A percentile compares a stretch with the other conserved stretches of the same genome.
phyloP scores from a whole-genome alignment of 1,284 basidiomycete species.

The Papiliotrema laurentii region DNA sequence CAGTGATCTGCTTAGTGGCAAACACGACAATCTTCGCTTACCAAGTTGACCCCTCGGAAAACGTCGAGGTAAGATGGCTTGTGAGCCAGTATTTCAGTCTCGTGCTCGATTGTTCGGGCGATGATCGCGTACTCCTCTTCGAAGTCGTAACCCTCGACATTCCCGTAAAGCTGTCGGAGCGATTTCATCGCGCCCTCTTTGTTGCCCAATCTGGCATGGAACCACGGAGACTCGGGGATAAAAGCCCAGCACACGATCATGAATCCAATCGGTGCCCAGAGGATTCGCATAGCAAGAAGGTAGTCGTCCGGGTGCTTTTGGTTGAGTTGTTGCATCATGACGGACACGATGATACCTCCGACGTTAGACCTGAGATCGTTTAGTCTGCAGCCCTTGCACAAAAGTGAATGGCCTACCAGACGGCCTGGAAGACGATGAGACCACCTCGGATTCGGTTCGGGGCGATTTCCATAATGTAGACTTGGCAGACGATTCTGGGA shows the following conservation, averaged over 20 bases:
- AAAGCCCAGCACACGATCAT: slow-evolving; percentile 15
- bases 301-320: slow-evolving; percentile 11
- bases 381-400: neutral
- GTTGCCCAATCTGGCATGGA: slow-evolving; percentile 15
- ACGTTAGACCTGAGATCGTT: slow-evolving; percentile 1
- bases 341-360: slow-evolving; percentile 10
- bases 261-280: slow-evolving; percentile 13
- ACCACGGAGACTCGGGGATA: slow-evolving; percentile 23
- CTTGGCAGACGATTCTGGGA: slow-evolving; percentile 9
- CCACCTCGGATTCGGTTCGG: slow-evolving; percentile 22
- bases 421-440: slow-evolving; percentile 21
- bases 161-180: slow-evolving; percentile 19
- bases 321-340: slow-evolving; percentile 14
- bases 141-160: slow-evolving; percentile 24
- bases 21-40: neutral
- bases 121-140: slow-evolving; percentile 26
- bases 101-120: slow-evolving; percentile 21
- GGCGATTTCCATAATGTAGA: slow-evolving; percentile 18
- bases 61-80: slow-evolving; percentile 8
- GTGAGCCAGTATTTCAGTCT: slow-evolving; percentile 6
- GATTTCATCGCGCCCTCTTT: slow-evolving; percentile 16
- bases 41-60: slow-evolving; percentile 18
- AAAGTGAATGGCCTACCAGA: slow-evolving; percentile 11
- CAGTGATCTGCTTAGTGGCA: neutral
- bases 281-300: slow-evolving; percentile 8